phyloP scores from a whole-genome alignment of 352 stramenopile genomes.

The Phytophthora kernoviae region DNA sequence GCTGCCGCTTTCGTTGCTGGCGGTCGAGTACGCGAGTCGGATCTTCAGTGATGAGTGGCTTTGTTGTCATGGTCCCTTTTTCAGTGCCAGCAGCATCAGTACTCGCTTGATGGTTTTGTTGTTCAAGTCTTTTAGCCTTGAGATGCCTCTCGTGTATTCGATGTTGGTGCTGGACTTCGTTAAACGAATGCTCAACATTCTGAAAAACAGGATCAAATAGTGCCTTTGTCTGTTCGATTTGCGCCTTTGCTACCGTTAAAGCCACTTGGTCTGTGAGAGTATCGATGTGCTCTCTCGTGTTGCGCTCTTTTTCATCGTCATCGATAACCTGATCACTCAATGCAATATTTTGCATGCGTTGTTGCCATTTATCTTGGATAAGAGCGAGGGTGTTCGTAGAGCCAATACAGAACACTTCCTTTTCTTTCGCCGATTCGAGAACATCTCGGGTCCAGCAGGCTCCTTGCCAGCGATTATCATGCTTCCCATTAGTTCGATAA shows the following conservation, averaged over 20 bases:
- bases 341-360: constrained; percentile 21
- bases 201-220: constrained; percentile 73
- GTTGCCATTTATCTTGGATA: constrained; percentile 59
- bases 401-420: constrained; percentile 54
- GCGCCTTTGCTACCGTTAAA: constrained; percentile 43
- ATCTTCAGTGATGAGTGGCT: constrained; percentile 3
- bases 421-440: constrained; percentile 50
- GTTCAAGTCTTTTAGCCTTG: constrained; percentile 6
- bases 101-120: neutral
- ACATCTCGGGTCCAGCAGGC: constrained; percentile 53
- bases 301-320: constrained; percentile 29
- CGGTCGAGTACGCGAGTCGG: constrained; percentile 13
- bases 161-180: constrained; percentile 44
- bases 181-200: constrained; percentile 54
- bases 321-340: constrained; percentile 5
- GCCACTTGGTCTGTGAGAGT: constrained; percentile 53
- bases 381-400: constrained; percentile 55
- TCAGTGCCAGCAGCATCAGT: neutral
- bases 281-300: constrained; percentile 34
- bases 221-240: constrained; percentile 63
- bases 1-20: constrained; percentile 37
- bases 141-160: constrained; percentile 22
- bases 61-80: neutral
- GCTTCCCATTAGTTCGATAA: constrained; percentile 63
- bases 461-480: constrained; percentile 57